Percentiles rank a stretch among this genome's conserved stretches.
phyloP scores from a whole-genome alignment of 257 asterid genomes.

The Solanum medicagineum region DNA sequence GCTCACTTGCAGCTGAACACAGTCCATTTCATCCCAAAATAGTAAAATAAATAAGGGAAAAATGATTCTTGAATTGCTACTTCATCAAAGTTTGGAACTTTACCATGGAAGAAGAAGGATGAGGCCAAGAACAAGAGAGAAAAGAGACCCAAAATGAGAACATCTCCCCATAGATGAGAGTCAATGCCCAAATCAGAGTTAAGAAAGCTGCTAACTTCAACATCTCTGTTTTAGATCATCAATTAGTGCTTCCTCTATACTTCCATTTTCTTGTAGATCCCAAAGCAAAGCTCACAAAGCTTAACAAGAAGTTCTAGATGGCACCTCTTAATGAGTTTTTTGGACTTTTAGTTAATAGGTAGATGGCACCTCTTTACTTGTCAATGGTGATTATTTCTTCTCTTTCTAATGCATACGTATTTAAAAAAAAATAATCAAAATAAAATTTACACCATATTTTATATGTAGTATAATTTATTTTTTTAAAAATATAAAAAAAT shows the following conservation, averaged over 20 bases:
- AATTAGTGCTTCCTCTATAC: neutral
- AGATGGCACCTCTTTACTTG: neutral
- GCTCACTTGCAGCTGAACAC: neutral
- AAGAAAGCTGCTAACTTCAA: slow-evolving; percentile 50
- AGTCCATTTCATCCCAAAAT: neutral
- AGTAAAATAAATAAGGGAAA: neutral
- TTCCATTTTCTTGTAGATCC: neutral
- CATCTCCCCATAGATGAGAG: slow-evolving; percentile 86
- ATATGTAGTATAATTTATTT: no score
- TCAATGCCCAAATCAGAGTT: slow-evolving; percentile 57
- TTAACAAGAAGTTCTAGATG: neutral
- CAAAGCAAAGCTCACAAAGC: neutral
- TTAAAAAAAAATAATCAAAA: no score
- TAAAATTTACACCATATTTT: no score
- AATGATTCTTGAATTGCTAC: neutral
- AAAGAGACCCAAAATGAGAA: slow-evolving; percentile 70
- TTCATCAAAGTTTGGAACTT: neutral
- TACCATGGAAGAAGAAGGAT: slow-evolving; percentile 12
- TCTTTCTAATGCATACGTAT: rapidly evolving
- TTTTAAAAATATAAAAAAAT: no score
- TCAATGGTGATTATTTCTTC: neutral
- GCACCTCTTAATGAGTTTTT: neutral
- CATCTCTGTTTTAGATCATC: neutral
- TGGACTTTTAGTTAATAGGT: neutral
- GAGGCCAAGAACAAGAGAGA: slow-evolving; percentile 84